Percentiles rank a stretch among this genome's conserved stretches.
Evolutionary conservation across 805 yeast genomes (phyloP).

Genomic region (Saturnispora diversa): DNA sequence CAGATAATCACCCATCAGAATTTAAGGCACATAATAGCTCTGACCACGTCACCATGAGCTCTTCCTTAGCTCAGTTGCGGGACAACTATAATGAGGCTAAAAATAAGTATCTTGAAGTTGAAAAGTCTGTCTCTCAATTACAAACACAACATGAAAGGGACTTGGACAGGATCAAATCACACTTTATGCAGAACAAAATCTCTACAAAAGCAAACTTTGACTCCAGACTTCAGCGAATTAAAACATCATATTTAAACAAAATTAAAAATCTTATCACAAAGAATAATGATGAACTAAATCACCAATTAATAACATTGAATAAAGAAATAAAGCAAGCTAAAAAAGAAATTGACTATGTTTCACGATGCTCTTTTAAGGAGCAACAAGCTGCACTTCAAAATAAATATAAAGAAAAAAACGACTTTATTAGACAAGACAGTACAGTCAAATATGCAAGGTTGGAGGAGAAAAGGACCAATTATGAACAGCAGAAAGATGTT

Average conservation of each 20-base stretch:
- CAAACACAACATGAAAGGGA: slow-evolving; percentile 23
- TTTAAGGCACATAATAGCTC: no score
- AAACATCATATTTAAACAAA: slow-evolving; percentile 16
- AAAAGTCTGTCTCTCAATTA: slow-evolving; percentile 20
- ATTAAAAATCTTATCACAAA: slow-evolving; percentile 33
- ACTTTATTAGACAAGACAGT: no score
- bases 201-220: slow-evolving; percentile 17
- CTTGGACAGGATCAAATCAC: slow-evolving; percentile 9
- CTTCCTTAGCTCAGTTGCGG: background rate
- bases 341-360: slow-evolving; percentile 3
- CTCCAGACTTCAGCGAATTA: slow-evolving; percentile 21
- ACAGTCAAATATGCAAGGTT: no score
- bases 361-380: slow-evolving; percentile 5
- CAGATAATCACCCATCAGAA: no score
- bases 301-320: slow-evolving; percentile 21
- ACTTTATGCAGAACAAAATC: background rate
- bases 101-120: slow-evolving; percentile 22
- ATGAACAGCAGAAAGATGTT: no score
- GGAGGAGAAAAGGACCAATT: no score
- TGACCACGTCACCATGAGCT: no score
- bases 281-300: slow-evolving; percentile 29
- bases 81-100: background rate
- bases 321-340: slow-evolving; percentile 18
- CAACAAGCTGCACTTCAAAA: no score
- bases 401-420: no score